phyloP scores from a whole-genome alignment of 495 filamentous ascomycete genomes.

The Penicillium psychrofluorescens region DNA sequence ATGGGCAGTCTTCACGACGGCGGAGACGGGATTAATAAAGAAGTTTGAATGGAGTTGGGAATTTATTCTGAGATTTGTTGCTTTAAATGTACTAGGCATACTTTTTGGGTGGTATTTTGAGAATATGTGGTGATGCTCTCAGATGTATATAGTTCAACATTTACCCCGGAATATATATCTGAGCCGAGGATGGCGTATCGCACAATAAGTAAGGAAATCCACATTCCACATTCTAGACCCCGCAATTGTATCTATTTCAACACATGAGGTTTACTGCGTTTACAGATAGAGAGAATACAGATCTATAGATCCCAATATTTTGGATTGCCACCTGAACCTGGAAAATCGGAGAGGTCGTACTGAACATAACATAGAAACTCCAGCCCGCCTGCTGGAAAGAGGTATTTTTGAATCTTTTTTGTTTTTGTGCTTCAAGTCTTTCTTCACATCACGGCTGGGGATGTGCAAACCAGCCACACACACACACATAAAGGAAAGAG shows the following conservation, averaged over 20 bases:
- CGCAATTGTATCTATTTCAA: no score
- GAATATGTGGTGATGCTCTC: not conserved
- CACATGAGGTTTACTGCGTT: no score
- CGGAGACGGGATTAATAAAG: constrained; percentile 7
- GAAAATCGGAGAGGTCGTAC: constrained; percentile 35
- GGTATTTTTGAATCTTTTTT: constrained; percentile 38
- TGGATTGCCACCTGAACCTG: constrained; percentile 31
- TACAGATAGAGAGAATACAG: not conserved
- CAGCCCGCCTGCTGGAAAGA: constrained; percentile 29
- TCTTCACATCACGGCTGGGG: constrained; percentile 31
- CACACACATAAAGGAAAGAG: not conserved
- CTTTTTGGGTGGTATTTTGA: no score
- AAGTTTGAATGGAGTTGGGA: not conserved
- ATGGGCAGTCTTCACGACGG: constrained; percentile 1
- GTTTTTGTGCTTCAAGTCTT: constrained; percentile 30
- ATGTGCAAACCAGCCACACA: constrained; percentile 30
- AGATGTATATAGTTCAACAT: not conserved
- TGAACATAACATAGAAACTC: constrained; percentile 33
- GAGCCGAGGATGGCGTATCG: no score
- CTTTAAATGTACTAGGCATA: not conserved
- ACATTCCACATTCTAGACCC: not conserved
- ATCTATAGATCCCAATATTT: constrained; percentile 21
- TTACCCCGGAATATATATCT: no score
- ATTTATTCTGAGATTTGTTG: not conserved
- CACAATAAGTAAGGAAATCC: no score